These are phyloP conservation scores for Sphaerulina populicola DNA, from an alignment of 2,329 filamentous ascomycete species.

Conservation along the genomic window DNA sequence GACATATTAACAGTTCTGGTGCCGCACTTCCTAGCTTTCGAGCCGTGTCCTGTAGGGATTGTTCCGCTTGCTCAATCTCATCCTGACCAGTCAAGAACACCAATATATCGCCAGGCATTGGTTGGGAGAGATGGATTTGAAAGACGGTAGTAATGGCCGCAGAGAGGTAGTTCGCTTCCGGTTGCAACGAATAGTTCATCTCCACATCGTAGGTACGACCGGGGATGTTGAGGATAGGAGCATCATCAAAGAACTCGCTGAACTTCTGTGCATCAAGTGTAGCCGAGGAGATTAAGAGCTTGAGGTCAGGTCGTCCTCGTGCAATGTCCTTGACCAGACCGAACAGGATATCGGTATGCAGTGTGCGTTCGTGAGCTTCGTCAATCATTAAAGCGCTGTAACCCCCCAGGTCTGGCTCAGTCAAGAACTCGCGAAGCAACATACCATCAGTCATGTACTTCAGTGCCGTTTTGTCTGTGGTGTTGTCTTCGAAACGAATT, in stretches of 20 bases:
- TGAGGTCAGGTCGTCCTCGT: constrained; percentile 72
- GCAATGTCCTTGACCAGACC: constrained; percentile 84
- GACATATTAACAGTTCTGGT: constrained; percentile 79
- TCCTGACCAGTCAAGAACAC: constrained; percentile 95
- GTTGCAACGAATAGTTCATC: constrained; percentile 80
- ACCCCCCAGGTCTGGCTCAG: constrained; percentile 70
- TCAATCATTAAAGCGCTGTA: constrained; percentile 94
- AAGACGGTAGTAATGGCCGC: constrained; percentile 90
- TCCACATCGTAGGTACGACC: constrained; percentile 83
- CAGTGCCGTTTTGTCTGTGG: constrained; percentile 79
- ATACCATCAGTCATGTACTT: constrained; percentile 99
- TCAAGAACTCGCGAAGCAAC: constrained; percentile 81
- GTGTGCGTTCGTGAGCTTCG: constrained; percentile 88
- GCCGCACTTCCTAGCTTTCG: constrained; percentile 77
- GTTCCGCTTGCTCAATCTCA: constrained; percentile 83
- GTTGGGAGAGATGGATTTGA: constrained; percentile 84
- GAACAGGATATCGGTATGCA: constrained; percentile 83
- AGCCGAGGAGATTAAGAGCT: constrained; percentile 83
- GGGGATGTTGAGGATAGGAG: constrained; percentile 89
- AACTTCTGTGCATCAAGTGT: constrained; percentile 94
- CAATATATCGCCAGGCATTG: constrained; percentile 70
- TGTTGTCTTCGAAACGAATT: constrained; percentile 90
- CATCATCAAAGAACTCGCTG: constrained; percentile 80
- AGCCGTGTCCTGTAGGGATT: constrained; percentile 75
- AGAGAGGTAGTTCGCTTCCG: constrained; percentile 87